Percentiles rank a stretch among this genome's conserved stretches.
Evolutionary conservation across 2,329 filamentous ascomycete species (phyloP).

Genomic region (Xylariaceae sp.): DNA sequence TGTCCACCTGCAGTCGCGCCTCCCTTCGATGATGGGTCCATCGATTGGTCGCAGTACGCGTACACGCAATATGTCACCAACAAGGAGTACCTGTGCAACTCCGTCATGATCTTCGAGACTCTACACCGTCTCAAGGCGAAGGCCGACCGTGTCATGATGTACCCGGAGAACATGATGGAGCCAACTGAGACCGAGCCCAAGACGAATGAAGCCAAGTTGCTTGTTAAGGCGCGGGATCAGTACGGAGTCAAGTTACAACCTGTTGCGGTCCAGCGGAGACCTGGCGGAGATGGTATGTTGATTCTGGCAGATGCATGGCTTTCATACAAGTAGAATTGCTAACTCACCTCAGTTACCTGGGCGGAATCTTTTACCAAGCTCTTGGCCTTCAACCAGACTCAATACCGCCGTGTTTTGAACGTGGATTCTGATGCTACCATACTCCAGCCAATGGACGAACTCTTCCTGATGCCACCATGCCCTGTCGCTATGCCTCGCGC

Average conservation of each 20-base stretch:
- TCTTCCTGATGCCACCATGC: conserved; percentile 60
- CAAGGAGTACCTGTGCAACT: conserved; percentile 45
- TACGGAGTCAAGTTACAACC: conserved; percentile 43
- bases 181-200: conserved; percentile 28
- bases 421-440: conserved; percentile 59
- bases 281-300: conserved; percentile 35
- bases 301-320: neutral
- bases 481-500: conserved; percentile 64
- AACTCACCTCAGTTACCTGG: conserved; percentile 44
- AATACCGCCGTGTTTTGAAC: conserved; percentile 50
- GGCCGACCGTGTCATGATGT: conserved; percentile 43
- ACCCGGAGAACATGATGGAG: conserved; percentile 37
- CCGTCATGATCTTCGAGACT: conserved; percentile 46
- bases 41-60: conserved; percentile 42
- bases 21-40: conserved; percentile 22
- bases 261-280: conserved; percentile 36
- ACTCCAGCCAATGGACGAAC: conserved; percentile 60
- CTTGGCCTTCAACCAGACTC: conserved; percentile 61
- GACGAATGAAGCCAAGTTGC: conserved; percentile 32
- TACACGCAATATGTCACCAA: conserved; percentile 48
- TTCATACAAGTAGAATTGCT: neutral
- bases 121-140: conserved; percentile 39
- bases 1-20: conserved; percentile 26
- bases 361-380: conserved; percentile 63
- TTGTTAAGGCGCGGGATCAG: conserved; percentile 40